Conservation (phyloP, 2,329 filamentous ascomycete species). For the Pseudopithomyces maydicus region DNA sequence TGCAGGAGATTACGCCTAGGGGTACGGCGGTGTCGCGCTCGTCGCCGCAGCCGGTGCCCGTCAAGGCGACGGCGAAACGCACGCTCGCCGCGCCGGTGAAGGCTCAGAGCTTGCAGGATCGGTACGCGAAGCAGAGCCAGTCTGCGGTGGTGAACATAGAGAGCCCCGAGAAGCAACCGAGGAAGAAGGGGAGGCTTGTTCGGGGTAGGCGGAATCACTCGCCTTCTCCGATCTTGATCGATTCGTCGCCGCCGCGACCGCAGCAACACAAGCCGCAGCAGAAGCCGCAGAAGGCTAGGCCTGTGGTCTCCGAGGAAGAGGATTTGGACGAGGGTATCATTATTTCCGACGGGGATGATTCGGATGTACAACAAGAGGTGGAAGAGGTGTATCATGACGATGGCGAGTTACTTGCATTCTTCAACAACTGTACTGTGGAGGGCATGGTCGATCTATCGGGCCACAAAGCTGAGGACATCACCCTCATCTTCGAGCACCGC, state of each 20-base stretch:
- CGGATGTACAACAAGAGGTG: constrained; percentile 46
- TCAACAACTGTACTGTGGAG: constrained; percentile 77
- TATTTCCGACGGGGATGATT: constrained; percentile 48
- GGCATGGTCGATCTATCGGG: constrained; percentile 84
- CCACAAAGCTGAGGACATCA: constrained; percentile 71
- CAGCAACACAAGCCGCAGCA: constrained; percentile 26
- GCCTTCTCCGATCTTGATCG: constrained; percentile 20
- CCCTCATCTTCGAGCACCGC: constrained; percentile 71
- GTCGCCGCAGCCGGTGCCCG: constrained; percentile 20
- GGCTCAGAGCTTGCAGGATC: constrained; percentile 62
- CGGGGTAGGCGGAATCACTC: constrained; percentile 53
- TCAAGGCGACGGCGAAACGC: constrained; percentile 59
- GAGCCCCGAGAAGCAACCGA: constrained; percentile 25
- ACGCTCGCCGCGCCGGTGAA: constrained; percentile 56
- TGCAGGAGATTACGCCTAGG: constrained; percentile 27
- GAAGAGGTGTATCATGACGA: constrained; percentile 48
- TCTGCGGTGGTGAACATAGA: constrained; percentile 20
- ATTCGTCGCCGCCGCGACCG: constrained; percentile 11
- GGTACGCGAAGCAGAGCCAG: constrained; percentile 47
- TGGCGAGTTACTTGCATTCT: constrained; percentile 71
- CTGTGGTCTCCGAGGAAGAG: constrained; percentile 13
- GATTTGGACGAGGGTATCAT: constrained; percentile 36
- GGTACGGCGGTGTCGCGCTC: constrained; percentile 26
- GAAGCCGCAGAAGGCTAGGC: constrained; percentile 18
- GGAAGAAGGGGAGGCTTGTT: constrained; percentile 51